Conservation (phyloP, 805 yeast species). For the Lipomyces orientalis region DNA sequence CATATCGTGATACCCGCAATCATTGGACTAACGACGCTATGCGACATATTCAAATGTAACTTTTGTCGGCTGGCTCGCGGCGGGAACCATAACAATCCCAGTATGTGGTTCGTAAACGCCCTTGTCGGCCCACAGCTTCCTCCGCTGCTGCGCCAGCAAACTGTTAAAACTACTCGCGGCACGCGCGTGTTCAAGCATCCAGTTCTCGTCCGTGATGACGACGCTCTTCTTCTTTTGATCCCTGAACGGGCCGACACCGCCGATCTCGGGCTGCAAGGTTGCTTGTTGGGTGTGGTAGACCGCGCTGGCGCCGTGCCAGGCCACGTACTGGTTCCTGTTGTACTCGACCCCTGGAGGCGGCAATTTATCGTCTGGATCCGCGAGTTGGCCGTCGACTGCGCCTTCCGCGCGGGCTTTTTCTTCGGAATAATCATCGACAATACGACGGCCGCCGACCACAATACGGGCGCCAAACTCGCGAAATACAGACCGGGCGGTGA, state of each 20-base stretch:
- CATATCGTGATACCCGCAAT: neutral
- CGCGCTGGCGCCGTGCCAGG: slow-evolving; percentile 57
- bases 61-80: slow-evolving; percentile 68
- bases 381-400: slow-evolving; percentile 71
- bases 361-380: slow-evolving; percentile 64
- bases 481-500: slow-evolving; percentile 86
- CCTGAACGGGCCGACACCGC: slow-evolving; percentile 18
- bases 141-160: slow-evolving; percentile 63
- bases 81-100: slow-evolving; percentile 78
- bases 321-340: slow-evolving; percentile 58
- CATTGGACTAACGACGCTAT: neutral
- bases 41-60: neutral
- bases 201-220: slow-evolving; percentile 65
- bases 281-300: slow-evolving; percentile 48
- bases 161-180: slow-evolving; percentile 76
- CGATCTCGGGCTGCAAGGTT: slow-evolving; percentile 25
- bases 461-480: slow-evolving; percentile 91
- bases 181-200: slow-evolving; percentile 86
- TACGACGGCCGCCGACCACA: slow-evolving; percentile 76
- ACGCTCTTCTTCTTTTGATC: slow-evolving; percentile 42
- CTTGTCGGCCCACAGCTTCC: slow-evolving; percentile 51
- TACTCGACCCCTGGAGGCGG: slow-evolving; percentile 53
- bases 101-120: slow-evolving; percentile 84
- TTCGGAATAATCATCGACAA: slow-evolving; percentile 89
- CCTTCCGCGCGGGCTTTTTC: slow-evolving; percentile 59